Conservation (phyloP, 805 yeast genomes). For the Saccharomycopsis sp. region DNA sequence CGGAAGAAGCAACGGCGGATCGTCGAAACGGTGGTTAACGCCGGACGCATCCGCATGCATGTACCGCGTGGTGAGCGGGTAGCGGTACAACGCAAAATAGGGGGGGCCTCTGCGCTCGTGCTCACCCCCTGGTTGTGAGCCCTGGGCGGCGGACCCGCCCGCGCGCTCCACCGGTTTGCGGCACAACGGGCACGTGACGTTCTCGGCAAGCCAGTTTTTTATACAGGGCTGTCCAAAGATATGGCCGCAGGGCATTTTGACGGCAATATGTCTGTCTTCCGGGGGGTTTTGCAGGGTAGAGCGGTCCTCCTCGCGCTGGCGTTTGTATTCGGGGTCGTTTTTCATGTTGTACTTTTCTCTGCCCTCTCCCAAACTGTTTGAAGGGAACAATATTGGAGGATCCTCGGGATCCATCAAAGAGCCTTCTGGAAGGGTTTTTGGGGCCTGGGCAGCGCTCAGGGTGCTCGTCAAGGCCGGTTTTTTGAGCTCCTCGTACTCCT, state of each 20-base stretch:
- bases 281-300: neutral
- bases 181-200: conserved; percentile 82
- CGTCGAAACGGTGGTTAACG: conserved; percentile 9
- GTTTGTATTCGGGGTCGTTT: conserved; percentile 9
- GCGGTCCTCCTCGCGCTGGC: neutral
- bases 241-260: conserved; percentile 79
- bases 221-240: conserved; percentile 82
- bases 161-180: conserved; percentile 18
- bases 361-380: neutral
- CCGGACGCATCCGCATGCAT: conserved; percentile 10
- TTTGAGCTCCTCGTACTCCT: conserved; percentile 7
- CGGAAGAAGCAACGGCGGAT: conserved; percentile 16
- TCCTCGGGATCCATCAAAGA: conserved; percentile 9
- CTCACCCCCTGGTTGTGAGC: neutral
- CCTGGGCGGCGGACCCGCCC: neutral
- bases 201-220: conserved; percentile 70
- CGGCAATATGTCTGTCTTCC: conserved; percentile 48
- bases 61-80: conserved; percentile 12
- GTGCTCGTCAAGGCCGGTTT: neutral
- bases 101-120: neutral
- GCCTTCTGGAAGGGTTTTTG: conserved; percentile 1
- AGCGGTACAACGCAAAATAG: conserved; percentile 6
- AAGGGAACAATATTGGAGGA: conserved; percentile 13
- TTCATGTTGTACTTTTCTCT: neutral
- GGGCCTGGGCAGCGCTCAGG: neutral